phyloP scores from a whole-genome alignment of 1,284 basidiomycete species.

The Ustilago cynodontis region DNA sequence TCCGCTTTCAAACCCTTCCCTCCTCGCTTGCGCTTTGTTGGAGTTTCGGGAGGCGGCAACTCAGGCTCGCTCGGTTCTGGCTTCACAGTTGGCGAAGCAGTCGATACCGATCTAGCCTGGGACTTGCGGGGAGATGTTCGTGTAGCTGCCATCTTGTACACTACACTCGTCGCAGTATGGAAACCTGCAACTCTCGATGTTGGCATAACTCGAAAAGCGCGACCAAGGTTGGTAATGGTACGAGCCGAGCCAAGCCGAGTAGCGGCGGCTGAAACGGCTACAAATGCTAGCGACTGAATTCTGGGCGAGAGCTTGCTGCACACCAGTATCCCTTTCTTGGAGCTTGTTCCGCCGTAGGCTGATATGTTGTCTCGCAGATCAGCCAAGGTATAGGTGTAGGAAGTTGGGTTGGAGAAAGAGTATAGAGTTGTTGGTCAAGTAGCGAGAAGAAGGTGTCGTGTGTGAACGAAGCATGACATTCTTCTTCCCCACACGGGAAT shows the following conservation, averaged over 20 bases:
- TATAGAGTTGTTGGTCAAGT: too few species aligned
- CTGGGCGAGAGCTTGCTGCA: constrained; percentile 6
- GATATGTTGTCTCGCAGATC: too few species aligned
- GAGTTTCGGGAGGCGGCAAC: constrained; percentile 9
- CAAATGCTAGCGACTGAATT: constrained; percentile 21
- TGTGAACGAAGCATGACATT: too few species aligned
- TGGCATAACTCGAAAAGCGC: background rate
- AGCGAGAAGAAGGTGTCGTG: constrained; percentile 21
- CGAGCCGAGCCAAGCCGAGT: constrained; percentile 14
- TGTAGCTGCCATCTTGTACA: constrained; percentile 2
- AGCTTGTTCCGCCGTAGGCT: too few species aligned
- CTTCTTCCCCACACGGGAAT: too few species aligned
- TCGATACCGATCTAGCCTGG: background rate
- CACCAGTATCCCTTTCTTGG: too few species aligned
- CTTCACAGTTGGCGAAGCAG: constrained; percentile 19
- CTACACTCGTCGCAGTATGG: background rate
- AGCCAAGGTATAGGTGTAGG: too few species aligned
- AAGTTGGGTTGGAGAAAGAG: too few species aligned
- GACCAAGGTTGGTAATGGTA: background rate
- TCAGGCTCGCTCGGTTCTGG: constrained; percentile 9
- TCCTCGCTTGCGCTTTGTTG: constrained; percentile 18
- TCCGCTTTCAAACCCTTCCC: constrained; percentile 14
- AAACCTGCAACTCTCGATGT: background rate
- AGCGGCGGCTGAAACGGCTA: constrained; percentile 9
- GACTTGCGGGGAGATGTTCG: constrained; percentile 18